phyloP scores from a whole-genome alignment of 495 filamentous ascomycete genomes.

The Xylaria sp. region DNA sequence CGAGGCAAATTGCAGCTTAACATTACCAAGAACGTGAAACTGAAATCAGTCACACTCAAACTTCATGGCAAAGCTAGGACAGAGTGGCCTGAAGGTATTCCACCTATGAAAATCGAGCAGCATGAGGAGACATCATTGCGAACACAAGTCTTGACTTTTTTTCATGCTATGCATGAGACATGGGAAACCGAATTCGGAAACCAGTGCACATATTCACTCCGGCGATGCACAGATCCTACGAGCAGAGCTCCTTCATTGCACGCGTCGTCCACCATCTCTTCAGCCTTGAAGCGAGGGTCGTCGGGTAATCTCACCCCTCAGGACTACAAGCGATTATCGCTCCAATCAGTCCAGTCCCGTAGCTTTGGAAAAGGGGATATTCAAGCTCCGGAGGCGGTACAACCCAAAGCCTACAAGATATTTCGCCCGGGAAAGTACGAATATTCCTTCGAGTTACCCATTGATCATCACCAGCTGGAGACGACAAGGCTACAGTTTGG shows the following conservation, averaged over 20 bases:
- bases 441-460: constrained; percentile 93
- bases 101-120: constrained; percentile 83
- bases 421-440: constrained; percentile 92
- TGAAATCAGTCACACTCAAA: constrained; percentile 89
- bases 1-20: constrained; percentile 83
- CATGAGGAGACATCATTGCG: constrained; percentile 81
- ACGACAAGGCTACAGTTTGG: constrained; percentile 91
- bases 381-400: constrained; percentile 63
- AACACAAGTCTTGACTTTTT: constrained; percentile 81
- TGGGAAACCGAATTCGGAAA: constrained; percentile 68
- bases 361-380: constrained; percentile 87
- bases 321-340: constrained; percentile 69
- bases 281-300: constrained; percentile 37
- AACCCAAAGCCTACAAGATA: constrained; percentile 86
- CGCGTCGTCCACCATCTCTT: constrained; percentile 35
- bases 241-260: constrained; percentile 21
- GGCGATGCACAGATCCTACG: constrained; percentile 29
- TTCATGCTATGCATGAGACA: constrained; percentile 70
- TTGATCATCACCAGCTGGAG: constrained; percentile 91
- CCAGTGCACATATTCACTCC: constrained; percentile 56
- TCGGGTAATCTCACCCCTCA: constrained; percentile 49
- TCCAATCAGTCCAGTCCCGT: constrained; percentile 80
- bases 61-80: constrained; percentile 87
- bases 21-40: constrained; percentile 88
- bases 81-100: constrained; percentile 98